These are phyloP conservation scores for Tricholoma hemisulphureum DNA, from an alignment of 768 basidiomycete species.

Conservation along the genomic window DNA sequence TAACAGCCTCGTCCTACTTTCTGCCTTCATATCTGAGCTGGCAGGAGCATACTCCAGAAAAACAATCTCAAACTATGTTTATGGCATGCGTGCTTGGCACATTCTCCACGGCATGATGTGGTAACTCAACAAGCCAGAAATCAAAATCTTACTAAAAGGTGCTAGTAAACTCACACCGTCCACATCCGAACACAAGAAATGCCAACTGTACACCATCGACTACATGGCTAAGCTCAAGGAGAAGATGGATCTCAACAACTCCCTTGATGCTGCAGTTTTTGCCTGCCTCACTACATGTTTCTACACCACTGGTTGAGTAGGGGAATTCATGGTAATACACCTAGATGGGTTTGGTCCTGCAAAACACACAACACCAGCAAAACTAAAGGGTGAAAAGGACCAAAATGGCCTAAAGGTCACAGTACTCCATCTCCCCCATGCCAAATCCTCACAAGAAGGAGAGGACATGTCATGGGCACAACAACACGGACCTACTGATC, in stretches of 20 bases:
- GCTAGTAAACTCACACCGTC: neutral
- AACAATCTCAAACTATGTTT: neutral
- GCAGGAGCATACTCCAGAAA: neutral
- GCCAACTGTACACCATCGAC: neutral
- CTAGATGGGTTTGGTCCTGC: neutral
- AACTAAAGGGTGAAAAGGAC: constrained; percentile 1
- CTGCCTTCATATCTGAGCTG: neutral
- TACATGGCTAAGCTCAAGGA: neutral
- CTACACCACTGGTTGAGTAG: constrained; percentile 11
- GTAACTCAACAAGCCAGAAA: neutral
- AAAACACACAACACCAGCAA: neutral
- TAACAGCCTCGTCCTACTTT: neutral
- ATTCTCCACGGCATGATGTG: neutral
- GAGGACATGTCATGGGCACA: constrained; percentile 14
- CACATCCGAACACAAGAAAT: neutral
- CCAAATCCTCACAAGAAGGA: constrained; percentile 14
- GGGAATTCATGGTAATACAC: constrained; percentile 20
- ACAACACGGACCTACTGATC: constrained; percentile 13
- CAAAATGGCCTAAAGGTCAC: constrained; percentile 2
- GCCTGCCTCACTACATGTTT: constrained; percentile 20
- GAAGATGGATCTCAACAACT: neutral
- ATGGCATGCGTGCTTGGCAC: neutral
- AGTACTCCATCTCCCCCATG: constrained; percentile 10
- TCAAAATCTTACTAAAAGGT: neutral
- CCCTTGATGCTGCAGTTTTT: neutral